Base-by-base conservation (phyloP, 345 rosid species). In the Citropsis articulata region DNA sequence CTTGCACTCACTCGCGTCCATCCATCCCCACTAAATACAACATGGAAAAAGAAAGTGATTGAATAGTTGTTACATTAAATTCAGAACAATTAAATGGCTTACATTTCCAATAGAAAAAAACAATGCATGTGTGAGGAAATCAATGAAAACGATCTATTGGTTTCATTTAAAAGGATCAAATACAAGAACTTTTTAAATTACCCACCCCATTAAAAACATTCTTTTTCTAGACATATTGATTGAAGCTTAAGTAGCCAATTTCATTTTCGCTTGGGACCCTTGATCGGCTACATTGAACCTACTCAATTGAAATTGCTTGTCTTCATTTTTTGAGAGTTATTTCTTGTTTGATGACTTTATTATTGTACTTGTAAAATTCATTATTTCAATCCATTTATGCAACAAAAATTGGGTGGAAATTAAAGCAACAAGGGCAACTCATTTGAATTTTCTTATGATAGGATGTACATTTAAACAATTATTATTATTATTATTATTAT, bases 271-370 rank as follows among this genome's bases (percentile, higher is more conserved):
- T 57, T 35, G 65, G 33, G 66, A 57, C 65, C 75, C 53, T 72
- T 35, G 66, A 72, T 35, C 64, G 24, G n/a, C 31, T 57, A 8
- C 36, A 13, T 56, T 5, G 24, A 24, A 56, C 75, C 75, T 33
- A 56, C 75, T 56, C 65, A 33, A 56, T 22, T 57, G 48, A 71
- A 55, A 22, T 71, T 71, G 42, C 13, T 55, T 22, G 75, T 71
- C 64, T 71, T 71, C 16, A 28, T 9, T 5, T 50, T 71, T 14
- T 16, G 7, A 55, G 57, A 64, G n/a, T 18, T 64, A 30, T 64
- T 56, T 56, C 59, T 72, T 56, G 5, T n/a, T 48, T 9, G 22
- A 13, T 5, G n/a, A 12, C 22, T 33, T 45, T 72, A 13, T 30
- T 33, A 22, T 45, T 31, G 63, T 55, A 33, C 9, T 55, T 31